phyloP scores from a whole-genome alignment of 2,329 filamentous ascomycete genomes.

The Xylaria sp. region DNA sequence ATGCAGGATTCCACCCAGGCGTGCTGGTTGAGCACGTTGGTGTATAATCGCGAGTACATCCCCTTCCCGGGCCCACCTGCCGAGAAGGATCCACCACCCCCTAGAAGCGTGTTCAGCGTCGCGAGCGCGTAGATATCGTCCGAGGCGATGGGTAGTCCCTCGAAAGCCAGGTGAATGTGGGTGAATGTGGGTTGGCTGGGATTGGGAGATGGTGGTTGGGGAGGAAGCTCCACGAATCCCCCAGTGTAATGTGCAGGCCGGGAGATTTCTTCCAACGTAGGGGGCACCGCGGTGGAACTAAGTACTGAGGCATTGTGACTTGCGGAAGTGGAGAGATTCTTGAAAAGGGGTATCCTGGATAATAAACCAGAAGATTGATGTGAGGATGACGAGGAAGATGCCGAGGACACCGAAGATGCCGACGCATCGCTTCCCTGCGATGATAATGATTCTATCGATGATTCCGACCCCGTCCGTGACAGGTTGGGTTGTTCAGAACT shows the following conservation, averaged over 20 bases:
- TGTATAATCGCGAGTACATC: conserved; percentile 98
- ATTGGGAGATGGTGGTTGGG: conserved; percentile 76
- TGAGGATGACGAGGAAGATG: conserved; percentile 36
- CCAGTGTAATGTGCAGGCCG: conserved; percentile 84
- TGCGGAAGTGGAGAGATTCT: conserved; percentile 80
- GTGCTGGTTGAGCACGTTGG: conserved; percentile 95
- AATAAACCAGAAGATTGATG: conserved; percentile 66
- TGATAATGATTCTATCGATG: conserved; percentile 49
- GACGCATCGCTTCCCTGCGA: conserved; percentile 40
- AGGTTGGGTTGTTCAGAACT: conserved; percentile 50
- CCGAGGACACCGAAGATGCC: conserved; percentile 38
- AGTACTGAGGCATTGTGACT: conserved; percentile 62
- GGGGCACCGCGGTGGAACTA: conserved; percentile 46
- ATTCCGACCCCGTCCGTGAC: conserved; percentile 62
- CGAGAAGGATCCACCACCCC: conserved; percentile 94
- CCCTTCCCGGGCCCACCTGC: conserved; percentile 96
- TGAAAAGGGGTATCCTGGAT: conserved; percentile 86
- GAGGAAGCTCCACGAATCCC: conserved; percentile 84
- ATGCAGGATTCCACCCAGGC: conserved; percentile 96
- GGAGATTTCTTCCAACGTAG: conserved; percentile 58
- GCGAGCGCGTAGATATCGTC: conserved; percentile 96
- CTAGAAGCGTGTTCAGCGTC: conserved; percentile 91
- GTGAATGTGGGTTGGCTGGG: conserved; percentile 80
- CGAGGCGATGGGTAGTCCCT: conserved; percentile 86
- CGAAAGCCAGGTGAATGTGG: conserved; percentile 94